Conservation (phyloP, 495 filamentous ascomycete genomes). For the Cudoniella acicularis region DNA sequence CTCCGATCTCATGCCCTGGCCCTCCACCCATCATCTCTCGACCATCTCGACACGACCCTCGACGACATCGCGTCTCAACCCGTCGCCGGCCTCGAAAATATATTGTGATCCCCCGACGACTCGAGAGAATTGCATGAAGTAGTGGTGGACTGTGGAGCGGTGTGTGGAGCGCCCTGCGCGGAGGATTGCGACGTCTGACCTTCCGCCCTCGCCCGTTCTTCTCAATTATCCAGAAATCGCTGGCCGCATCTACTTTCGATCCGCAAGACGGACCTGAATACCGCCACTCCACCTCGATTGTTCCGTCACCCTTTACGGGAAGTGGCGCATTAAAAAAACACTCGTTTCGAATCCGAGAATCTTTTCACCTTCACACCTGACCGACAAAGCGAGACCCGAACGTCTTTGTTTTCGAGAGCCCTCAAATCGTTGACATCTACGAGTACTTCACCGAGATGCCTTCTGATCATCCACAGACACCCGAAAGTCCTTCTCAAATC, state of each 20-base stretch:
- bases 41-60: constrained; percentile 5
- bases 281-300: background rate
- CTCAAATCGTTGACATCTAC: constrained; percentile 2
- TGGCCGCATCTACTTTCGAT: background rate
- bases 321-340: constrained; percentile 10
- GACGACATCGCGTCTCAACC: constrained; percentile 13
- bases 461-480: constrained; percentile 56
- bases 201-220: background rate
- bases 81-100: background rate
- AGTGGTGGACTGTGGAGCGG: constrained; percentile 8
- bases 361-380: background rate
- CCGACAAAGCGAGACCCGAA: background rate
- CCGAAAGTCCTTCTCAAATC: constrained; percentile 48
- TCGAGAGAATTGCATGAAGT: constrained; percentile 16
- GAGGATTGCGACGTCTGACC: constrained; percentile 20
- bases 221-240: background rate
- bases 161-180: constrained; percentile 5
- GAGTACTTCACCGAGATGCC: constrained; percentile 20
- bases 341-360: background rate
- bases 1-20: constrained; percentile 3
- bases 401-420: constrained; percentile 6
- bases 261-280: constrained; percentile 5
- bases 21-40: background rate
- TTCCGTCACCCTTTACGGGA: background rate
- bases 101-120: background rate